Conservation (phyloP, 148 eudicot species). For the Nepenthes mirabilis region DNA sequence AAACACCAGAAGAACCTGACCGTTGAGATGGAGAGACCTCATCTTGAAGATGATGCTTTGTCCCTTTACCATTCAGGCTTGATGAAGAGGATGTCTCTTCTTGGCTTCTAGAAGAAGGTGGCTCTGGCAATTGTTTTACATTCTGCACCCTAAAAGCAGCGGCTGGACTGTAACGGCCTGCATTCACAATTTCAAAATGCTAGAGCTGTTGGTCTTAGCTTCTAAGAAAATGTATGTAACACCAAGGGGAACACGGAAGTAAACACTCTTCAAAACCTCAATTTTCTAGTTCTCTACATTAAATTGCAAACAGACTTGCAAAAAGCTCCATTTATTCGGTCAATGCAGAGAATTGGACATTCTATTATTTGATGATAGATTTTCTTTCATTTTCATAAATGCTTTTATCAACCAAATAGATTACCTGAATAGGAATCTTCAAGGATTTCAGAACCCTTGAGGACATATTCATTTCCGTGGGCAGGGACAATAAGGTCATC, state of each 20-base stretch:
- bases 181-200: constrained; percentile 5
- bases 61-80: constrained; percentile 51
- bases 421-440: constrained; percentile 54
- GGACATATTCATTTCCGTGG: constrained; percentile 79
- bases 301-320: too few relatives aligned
- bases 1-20: constrained; percentile 46
- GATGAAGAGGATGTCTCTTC: constrained; percentile 67
- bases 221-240: neutral
- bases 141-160: constrained; percentile 36
- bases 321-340: too few relatives aligned
- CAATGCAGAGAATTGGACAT: neutral
- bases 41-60: constrained; percentile 50
- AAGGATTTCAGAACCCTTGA: constrained; percentile 86
- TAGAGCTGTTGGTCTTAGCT: neutral
- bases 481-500: constrained; percentile 80
- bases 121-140: constrained; percentile 60
- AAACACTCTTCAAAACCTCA: neutral
- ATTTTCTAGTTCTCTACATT: too few relatives aligned
- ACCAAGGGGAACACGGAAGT: neutral
- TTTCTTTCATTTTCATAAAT: neutral
- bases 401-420: neutral
- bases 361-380: neutral
- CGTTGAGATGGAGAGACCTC: constrained; percentile 57
- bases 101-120: constrained; percentile 60
- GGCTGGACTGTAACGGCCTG: constrained; percentile 59